Conservation (phyloP, 495 filamentous ascomycete genomes). For the Daldinia bambusicola region DNA sequence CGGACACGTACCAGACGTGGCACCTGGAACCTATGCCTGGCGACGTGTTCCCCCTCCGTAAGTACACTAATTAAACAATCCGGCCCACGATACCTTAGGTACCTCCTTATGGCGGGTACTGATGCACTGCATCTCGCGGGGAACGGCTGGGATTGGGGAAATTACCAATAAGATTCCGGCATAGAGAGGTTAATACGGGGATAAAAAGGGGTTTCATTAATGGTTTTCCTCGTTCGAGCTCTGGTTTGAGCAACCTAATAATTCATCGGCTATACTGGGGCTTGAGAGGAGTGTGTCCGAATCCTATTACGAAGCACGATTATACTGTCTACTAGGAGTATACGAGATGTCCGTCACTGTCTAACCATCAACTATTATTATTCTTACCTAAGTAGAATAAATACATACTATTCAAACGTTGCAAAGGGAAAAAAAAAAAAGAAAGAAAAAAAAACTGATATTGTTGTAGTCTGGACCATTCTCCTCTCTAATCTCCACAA, state of each 20-base stretch:
- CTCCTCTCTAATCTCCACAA: constrained; percentile 32
- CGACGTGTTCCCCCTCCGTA: constrained; percentile 60
- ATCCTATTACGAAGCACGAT: constrained; percentile 15
- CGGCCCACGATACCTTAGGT: constrained; percentile 1
- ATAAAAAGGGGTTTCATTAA: constrained; percentile 11
- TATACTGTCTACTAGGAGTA: constrained; percentile 4
- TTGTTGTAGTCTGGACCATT: constrained; percentile 29
- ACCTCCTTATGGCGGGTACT: constrained; percentile 17
- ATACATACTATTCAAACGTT: background rate
- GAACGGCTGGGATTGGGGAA: constrained; percentile 2
- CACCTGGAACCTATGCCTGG: constrained; percentile 63
- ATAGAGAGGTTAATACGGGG: constrained; percentile 7
- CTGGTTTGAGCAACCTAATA: constrained; percentile 1
- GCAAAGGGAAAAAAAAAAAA: background rate
- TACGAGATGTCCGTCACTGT: constrained; percentile 7
- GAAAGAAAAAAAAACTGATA: constrained; percentile 11
- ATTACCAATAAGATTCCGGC: constrained; percentile 20
- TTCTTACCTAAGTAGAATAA: constrained; percentile 8
- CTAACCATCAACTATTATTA: background rate
- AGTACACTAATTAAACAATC: constrained; percentile 57
- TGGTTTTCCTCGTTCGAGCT: background rate
- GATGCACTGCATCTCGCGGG: constrained; percentile 24
- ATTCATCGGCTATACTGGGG: background rate
- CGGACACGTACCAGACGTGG: constrained; percentile 56
- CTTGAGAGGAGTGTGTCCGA: background rate